phyloP scores from a whole-genome alignment of 83 land plant species.

The Picea abies region DNA sequence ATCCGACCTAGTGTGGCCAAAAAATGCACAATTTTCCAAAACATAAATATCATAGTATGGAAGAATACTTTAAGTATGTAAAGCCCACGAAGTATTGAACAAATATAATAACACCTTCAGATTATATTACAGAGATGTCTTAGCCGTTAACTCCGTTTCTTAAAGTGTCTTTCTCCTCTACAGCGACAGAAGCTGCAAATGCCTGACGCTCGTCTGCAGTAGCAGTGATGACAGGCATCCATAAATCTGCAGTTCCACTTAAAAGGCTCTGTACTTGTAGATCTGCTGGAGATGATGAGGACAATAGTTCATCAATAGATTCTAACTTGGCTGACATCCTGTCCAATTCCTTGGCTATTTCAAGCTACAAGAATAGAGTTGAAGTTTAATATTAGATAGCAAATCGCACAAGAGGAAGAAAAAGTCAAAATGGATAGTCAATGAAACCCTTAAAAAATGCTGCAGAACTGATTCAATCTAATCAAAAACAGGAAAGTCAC shows the following conservation, averaged over 20 bases:
- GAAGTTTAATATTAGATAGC: neutral
- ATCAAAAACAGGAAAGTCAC: neutral
- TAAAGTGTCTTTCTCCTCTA: neutral
- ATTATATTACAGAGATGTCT: neutral
- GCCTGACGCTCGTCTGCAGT: conserved; percentile 51
- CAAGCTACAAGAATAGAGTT: conserved; percentile 34
- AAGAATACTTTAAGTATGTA: neutral
- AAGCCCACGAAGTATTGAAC: neutral
- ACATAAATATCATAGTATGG: no score
- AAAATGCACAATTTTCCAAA: neutral
- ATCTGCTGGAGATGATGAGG: conserved; percentile 55
- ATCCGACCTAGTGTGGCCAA: neutral
- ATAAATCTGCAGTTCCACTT: conserved; percentile 61
- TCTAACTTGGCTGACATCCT: conserved; percentile 62
- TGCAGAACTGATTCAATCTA: neutral
- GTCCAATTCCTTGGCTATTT: conserved; percentile 69
- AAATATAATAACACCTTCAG: neutral
- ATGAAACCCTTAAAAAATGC: neutral
- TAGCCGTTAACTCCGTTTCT: neutral
- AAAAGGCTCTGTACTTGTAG: conserved; percentile 55
- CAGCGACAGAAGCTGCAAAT: conserved; percentile 13
- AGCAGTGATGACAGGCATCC: conserved; percentile 84
- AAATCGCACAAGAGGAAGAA: neutral
- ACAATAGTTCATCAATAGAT: conserved; percentile 59
- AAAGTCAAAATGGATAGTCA: neutral